Evolutionary conservation across 805 yeast species (phyloP), one percentile per base, ranked within the genome.

Genomic region (Candida ovalis): DNA sequence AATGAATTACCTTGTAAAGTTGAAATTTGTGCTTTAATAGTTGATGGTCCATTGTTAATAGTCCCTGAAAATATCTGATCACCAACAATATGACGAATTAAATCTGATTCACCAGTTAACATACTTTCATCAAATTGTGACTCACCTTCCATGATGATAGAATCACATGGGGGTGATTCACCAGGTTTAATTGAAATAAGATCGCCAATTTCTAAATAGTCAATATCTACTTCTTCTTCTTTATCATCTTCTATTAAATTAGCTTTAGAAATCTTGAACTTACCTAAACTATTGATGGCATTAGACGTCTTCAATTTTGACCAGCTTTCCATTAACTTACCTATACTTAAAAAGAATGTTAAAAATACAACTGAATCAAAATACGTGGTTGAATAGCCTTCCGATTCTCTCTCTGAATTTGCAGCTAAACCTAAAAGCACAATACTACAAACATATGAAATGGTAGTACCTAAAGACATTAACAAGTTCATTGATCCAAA

Each of bases 401-500:
- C 66, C 25, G 60, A 46, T 28, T 51, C 47, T 40, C 49, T 56
- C 3, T 45, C 36, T 4, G 64, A 38, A 15, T 55, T 52, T 0
- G 82, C 76, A 36, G 77, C 75, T 32, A 78, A 60, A 3, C 64
- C 71, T 12, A 86, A 64, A 40, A 84, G 64, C 0, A 77, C 81
- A 37, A 86, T 73, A 59, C 88, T 82, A 4, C 88, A 78, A 62
- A 83, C 74, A 60, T 85, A 86, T 1, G 92, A 80, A 21, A 86
- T 81, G 0, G 86, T 67, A 0, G 92, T 86, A 10, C 94, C 94
- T 42, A 86, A 64, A 43, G 80, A 74, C 84, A 86, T 82, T 53
- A 86, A 73, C 52, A 86, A 62, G 59, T 78, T 85, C 92, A 86
- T 86, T 2, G 90, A 83, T 2, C 95, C 95, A 63, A 86, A 86